Evolutionary conservation across 495 filamentous ascomycete genomes (phyloP).

Genomic region (Hypoxylon fuscum): DNA sequence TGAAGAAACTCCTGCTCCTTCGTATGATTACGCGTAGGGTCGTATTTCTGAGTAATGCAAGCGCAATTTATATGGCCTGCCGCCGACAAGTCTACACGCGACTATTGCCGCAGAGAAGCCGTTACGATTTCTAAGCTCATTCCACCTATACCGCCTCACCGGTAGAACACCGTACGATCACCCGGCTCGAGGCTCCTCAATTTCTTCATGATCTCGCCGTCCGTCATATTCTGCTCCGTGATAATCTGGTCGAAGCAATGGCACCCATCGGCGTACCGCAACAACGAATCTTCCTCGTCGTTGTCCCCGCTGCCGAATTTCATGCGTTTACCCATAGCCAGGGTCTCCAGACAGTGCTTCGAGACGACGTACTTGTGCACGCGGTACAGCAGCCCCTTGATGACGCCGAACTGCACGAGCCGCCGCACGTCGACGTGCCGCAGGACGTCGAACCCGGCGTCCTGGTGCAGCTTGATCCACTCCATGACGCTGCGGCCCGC

Average conservation of each 20-base stretch:
- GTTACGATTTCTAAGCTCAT: no score
- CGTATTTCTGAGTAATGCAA: no score
- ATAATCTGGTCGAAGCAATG: conserved; percentile 93
- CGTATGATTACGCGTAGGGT: no score
- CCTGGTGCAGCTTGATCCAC: conserved; percentile 78
- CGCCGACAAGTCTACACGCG: no score
- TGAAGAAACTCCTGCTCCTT: no score
- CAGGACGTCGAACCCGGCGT: conserved; percentile 64
- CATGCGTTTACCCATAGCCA: conserved; percentile 52
- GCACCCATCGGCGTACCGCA: conserved; percentile 78
- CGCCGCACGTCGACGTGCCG: conserved; percentile 83
- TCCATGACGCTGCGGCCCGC: conserved; percentile 81
- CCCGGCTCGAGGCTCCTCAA: conserved; percentile 55
- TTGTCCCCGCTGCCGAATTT: conserved; percentile 39
- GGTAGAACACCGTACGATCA: conserved; percentile 61
- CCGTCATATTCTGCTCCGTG: conserved; percentile 72
- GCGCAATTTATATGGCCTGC: no score
- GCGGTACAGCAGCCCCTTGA: conserved; percentile 94
- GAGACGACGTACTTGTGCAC: conserved; percentile 89
- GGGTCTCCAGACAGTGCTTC: conserved; percentile 58
- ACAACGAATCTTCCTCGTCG: conserved; percentile 50
- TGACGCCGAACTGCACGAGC: conserved; percentile 93
- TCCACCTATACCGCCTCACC: conserved; percentile 30
- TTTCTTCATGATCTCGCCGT: conserved; percentile 64
- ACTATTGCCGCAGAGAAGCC: no score